Base-by-base conservation (phyloP, 2,329 filamentous ascomycete genomes). In the Neofusicoccum ribis region DNA sequence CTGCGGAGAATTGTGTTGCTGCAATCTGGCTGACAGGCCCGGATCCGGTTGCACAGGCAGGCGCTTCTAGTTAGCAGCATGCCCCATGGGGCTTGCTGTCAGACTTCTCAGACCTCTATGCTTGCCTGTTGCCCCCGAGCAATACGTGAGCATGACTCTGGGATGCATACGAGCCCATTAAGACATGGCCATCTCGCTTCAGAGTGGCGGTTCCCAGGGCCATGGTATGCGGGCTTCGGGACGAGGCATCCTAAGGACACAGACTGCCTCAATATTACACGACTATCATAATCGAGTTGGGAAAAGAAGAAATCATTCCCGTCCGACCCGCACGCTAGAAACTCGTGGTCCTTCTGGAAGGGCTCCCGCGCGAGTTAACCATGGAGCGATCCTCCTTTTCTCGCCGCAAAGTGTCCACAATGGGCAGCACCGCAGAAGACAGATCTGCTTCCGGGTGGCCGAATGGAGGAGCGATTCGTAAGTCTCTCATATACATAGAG, bases 321-420 rank as follows among this genome's bases (percentile, higher is more conserved):
- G 54, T 11, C 39, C 39, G 39, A 58, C 54, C 54, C 23, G 41
- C 56, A 12, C 56, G 56, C 56, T 60, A 60, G 56, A 60, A 59
- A 47, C n/a, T 37, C 43, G 27, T 37, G 7, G 56, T 37, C n/a
- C 43, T 60, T 60, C 56, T 60, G 56, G 56, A 60, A 60, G 43
- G 37, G 23, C 39, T 60, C 15, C 31, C 43, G 56, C 56, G 9
- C 27, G 23, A 58, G 39, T 17, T 36, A 44, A 43, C 23, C 23
- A 15, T n/a, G 54, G 54, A 59, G 54, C 54, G 54, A 59, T 59
- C 54, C 56, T 60, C 56, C 56, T 60, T 60, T 60, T 60, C 43
- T 34, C 56, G 54, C 39, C 54, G 43, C 17, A 23, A 36, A 34
- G 43, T 60, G 56, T 15, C 56, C 56, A 43, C 41, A 60, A 47